Evolutionary conservation across 2,329 filamentous ascomycete genomes (phyloP), one percentile per base, ranked within the genome.

Genomic region (Trichoderma koningiopsis): DNA sequence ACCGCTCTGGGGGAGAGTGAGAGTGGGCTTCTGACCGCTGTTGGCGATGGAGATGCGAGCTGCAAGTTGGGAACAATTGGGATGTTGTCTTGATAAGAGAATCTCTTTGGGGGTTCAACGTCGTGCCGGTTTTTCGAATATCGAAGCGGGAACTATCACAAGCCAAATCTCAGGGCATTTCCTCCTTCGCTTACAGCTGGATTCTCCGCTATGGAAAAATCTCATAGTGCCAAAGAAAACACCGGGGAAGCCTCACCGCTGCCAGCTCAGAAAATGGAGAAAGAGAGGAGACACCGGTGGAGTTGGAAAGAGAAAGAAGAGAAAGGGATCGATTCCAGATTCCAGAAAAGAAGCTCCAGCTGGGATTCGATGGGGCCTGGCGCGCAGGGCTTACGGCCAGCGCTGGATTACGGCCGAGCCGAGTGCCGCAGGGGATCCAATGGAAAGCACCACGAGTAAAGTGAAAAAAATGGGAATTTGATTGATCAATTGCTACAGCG

Each of bases 381-480:
- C 31, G 16, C 11, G 22, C 47, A 53, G 22, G 16, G n/a, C 47
- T n/a, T 47, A 31, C 10, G 11, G 33, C 24, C n/a, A 53, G 27
- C 29, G 60, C 47, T 37, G 49, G 61, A 64, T 64, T 64, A 55
- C 61, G 33, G 61, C 61, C 61, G 61, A 55, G n/a, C 47, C 47
- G 47, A 24, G 47, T 49, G 14, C n/a, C 4, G 31, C 33, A 14
- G 16, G 49, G 49, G 43, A 10, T 19, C 37, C 37, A 40, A 16
- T 16, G 14, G 37, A 7, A 40, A 5, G 14, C 13, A 14, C 4
- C 5, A 6, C 16, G 27, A 27, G 27, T 37, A 14, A 16, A 14
- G 35, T 5, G 5, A 40, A 5, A 3, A 43, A 43, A 19, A 8
- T 3, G 5, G 7, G 19, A 43, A 43, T 19, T 43, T 19, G 40